Evolutionary conservation across 768 basidiomycete genomes (phyloP), one percentile per base, ranked within the genome.

Genomic region (Boletus sensibilis): DNA sequence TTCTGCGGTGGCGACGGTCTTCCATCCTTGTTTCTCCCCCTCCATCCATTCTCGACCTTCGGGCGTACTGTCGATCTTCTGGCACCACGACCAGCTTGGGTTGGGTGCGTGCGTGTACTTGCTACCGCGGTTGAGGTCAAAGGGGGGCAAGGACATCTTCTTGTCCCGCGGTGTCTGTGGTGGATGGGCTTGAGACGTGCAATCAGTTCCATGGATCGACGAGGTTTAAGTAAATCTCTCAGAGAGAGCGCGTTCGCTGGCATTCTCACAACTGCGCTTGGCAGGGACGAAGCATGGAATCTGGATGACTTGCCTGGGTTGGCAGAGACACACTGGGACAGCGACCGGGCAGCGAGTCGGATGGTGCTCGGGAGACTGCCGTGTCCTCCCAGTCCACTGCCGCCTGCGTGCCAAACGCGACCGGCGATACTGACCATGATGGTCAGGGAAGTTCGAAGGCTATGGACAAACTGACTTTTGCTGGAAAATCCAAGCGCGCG

Each of bases 1-100:
- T 18, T 60, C 62, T 11, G 64, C 61, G 1, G 74, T 59, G 31
- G 62, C 54, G 35, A 74, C 43, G 12, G 66, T 59, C 45, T 67
- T 72, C 69, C 73, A 76, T n/a, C 74, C 74, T 25, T 60, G 58
- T 39, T 68, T 60, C 56, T 72, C 74, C 5, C 73, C 72, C 16
- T 68, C 67, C 42, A 69, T 34, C 74, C 75, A 76, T 21, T 42
- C 57, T 27, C 45, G 58, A 4, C 74, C 75, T 0, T 56, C 58
- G 0, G 64, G 49, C 1, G 68, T 72, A 12, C 51, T 60, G 5
- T 59, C 56, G 8, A 71, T 51, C 41, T 58, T 62, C 40, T 73
- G 67, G n/a, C 68, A 62, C 54, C 59, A 72, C 6, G 64, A 43
- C 69, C 74, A 75, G 0, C 47, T 34, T 9, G 70, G 57, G 53